phyloP scores from a whole-genome alignment of 208 protist genomes.

The Leptomonas pyrrhocoris region DNA sequence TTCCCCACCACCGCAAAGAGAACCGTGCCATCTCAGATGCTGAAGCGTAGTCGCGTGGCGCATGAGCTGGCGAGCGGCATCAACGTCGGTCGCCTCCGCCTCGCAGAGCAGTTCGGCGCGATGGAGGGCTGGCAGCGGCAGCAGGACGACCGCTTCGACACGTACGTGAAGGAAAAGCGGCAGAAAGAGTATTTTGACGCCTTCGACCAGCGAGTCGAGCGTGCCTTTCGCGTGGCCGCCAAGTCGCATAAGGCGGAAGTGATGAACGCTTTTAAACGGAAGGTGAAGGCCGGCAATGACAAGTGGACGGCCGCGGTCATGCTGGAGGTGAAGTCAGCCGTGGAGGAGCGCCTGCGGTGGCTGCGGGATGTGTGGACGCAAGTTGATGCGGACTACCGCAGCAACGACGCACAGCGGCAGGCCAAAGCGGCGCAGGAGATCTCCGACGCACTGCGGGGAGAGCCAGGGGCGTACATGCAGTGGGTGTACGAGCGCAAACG shows the following conservation, averaged over 20 bases:
- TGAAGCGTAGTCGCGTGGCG: conserved; percentile 7
- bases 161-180: conserved; percentile 74
- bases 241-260: conserved; percentile 80
- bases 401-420: conserved; percentile 61
- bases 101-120: conserved; percentile 79
- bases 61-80: conserved; percentile 60
- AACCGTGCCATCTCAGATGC: too few species aligned
- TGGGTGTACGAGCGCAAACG: conserved; percentile 85
- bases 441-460: conserved; percentile 65
- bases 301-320: conserved; percentile 74
- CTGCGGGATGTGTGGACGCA: conserved; percentile 88
- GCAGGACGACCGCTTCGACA: conserved; percentile 71
- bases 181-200: conserved; percentile 70
- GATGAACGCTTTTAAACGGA: conserved; percentile 82
- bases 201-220: conserved; percentile 89
- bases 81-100: conserved; percentile 59
- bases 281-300: conserved; percentile 40
- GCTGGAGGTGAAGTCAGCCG: conserved; percentile 61
- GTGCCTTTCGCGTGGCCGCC: conserved; percentile 59
- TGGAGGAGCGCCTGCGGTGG: conserved; percentile 78
- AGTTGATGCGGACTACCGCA: conserved; percentile 89
- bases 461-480: conserved; percentile 85
- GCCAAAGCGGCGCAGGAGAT: conserved; percentile 76
- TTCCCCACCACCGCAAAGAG: too few species aligned
- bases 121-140: conserved; percentile 82